Conservation (phyloP, 495 filamentous ascomycete species). For the Penicillium angulare region DNA sequence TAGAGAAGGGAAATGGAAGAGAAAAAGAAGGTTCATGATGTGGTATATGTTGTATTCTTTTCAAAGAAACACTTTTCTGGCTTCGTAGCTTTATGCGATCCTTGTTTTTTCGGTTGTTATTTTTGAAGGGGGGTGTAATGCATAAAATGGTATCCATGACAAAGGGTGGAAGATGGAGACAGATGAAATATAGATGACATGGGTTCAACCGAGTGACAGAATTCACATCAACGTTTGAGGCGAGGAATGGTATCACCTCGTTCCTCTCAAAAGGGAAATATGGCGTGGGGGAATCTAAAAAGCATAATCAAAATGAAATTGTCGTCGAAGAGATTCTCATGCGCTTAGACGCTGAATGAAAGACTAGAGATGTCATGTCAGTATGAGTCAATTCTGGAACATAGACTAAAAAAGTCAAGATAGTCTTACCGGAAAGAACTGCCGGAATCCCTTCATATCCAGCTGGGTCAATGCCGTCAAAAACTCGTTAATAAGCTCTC, state of each 20-base stretch:
- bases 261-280: constrained; percentile 26
- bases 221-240: constrained; percentile 6
- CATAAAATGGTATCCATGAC: constrained; percentile 17
- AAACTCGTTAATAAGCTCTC: constrained; percentile 54
- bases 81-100: constrained; percentile 5
- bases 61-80: constrained; percentile 1
- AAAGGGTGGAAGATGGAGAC: background rate
- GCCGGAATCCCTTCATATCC: constrained; percentile 53
- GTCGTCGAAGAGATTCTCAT: constrained; percentile 26
- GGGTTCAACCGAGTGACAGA: constrained; percentile 6
- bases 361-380: constrained; percentile 26
- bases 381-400: background rate
- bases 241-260: constrained; percentile 23
- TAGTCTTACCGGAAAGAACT: constrained; percentile 51
- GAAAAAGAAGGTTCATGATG: too few relatives aligned
- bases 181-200: constrained; percentile 16
- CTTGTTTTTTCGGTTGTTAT: constrained; percentile 3
- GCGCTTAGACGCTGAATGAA: constrained; percentile 51
- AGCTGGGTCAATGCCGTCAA: constrained; percentile 49
- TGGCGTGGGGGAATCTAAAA: constrained; percentile 46
- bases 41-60: constrained; percentile 14
- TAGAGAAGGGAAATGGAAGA: background rate
- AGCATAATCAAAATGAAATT: constrained; percentile 25
- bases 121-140: constrained; percentile 9
- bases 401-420: background rate